Evolutionary conservation across 345 rosid genomes (phyloP), one percentile per base, ranked within the genome.

Genomic region (Noccaea bulbosa): DNA sequence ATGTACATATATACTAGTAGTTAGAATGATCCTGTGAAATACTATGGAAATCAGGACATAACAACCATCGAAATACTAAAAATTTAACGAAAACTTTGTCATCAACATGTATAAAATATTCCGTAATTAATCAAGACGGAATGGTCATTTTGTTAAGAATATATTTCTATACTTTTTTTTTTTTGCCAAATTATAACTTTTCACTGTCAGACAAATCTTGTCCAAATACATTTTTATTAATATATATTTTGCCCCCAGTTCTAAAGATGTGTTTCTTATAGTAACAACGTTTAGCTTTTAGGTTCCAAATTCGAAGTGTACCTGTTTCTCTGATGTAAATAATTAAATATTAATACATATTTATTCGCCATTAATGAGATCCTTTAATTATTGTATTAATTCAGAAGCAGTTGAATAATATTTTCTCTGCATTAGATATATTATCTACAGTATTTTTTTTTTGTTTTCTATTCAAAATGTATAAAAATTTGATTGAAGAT

Each of bases 41-140:
- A 67, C 41, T 55, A 55, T 11, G 30, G 0, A 27, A 9, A 50
- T 39, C 24, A 52, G 8, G 9, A 43, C n/a, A 35, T 37, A 2
- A 57, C 35, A 46, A 46, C 38, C 44, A 17, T 8, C 17, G 44
- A n/a, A 32, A 16, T n/a, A 5, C 9, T 9, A 32, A 43, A 16
- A 51, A 1, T 5, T 2, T 15, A 8, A n/a, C 27, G 22, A 35
- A 45, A 60, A 44, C 5, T 45, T 27, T 34, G 56, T 35, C 49
- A 48, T 57, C 30, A 59, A 59, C 44, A 20, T 59, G 33, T 11
- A 58, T 59, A 50, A 8, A 66, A 33, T 67, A 74, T 51, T 59
- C 43, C 34, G 62, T 52, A 61, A 68, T 61, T 75, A 53, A 68
- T 53, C 78, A 61, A 68, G 65, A 68, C 73, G 15, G 37, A 62